Base-by-base conservation (phyloP, 139 green algal genomes). In the Chlorella sp. region DNA sequence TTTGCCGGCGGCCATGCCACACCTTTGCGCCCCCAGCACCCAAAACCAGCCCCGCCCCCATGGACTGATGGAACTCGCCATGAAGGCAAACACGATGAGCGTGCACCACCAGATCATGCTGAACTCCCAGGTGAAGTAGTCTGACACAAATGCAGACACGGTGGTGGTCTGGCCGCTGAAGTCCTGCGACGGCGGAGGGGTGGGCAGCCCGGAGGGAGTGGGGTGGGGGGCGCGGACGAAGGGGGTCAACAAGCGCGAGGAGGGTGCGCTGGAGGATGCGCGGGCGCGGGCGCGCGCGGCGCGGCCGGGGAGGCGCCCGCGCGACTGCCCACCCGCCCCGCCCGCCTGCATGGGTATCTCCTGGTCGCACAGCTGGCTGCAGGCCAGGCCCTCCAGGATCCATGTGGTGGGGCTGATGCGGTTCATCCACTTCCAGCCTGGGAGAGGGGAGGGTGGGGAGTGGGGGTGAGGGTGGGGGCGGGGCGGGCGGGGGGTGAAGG, bases 351-450 rank as follows among this genome's bases (percentile, higher is more conserved):
- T 65, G 29, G 60, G 66, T 27, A 78, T 67, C 29, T 81, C n/a
- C 17, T 59, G 70, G 50, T 85, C 74, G 25, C 21, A 45, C 36
- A 79, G 69, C 71, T 82, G 80, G 31, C 48, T 64, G 50, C 62
- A 42, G 9, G 33, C 71, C 53, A 77, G 71, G 17, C 71, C 50
- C 1, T 66, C 61, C 15, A 70, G 38, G 36, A 45, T 73, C 79
- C 79, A 90, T 7, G 90, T 92, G 35, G 81, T 88, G 35, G 90
- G 90, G 40, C 63, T 76, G 42, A 71, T 40, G 38, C 89, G 71
- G 76, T 93, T 92, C 50, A 93, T 75, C 90, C 90, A 95, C 66
- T 86, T 77, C 86, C 84, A 94, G 48, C 84, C 87, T 45, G 65
- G 31, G 69, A 51, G n/a, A 6, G 33, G 29, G 31, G 21, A 55